Percentiles rank a stretch among this genome's conserved stretches.
Evolutionary conservation across 179 eudicot species (phyloP).

Genomic region (Nepenthes alata): DNA sequence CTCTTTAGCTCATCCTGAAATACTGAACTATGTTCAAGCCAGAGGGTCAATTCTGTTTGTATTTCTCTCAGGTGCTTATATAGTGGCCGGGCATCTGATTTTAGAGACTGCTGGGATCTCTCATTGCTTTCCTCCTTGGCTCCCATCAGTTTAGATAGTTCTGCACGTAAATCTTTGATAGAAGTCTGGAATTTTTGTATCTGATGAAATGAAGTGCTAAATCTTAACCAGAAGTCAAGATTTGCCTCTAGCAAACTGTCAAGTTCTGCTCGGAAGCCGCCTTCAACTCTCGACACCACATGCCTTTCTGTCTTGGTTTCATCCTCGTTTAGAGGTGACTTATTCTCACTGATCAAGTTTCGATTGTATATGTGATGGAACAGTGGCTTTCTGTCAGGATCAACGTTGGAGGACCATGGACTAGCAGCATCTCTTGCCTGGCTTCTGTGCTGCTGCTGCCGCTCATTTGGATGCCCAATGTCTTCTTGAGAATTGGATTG

Average conservation of each 20-base stretch:
- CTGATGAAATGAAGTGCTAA: constrained; percentile 72
- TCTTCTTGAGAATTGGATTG: constrained; percentile 13
- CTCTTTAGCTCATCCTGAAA: constrained; percentile 56
- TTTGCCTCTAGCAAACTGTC: constrained; percentile 63
- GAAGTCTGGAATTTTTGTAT: constrained; percentile 63
- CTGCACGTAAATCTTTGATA: constrained; percentile 50
- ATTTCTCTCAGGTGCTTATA: constrained; percentile 72
- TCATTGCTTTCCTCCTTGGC: constrained; percentile 14
- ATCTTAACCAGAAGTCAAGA: constrained; percentile 83
- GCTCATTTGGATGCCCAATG: background rate
- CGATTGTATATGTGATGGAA: constrained; percentile 31
- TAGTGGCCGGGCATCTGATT: constrained; percentile 53
- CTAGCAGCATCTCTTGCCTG: background rate
- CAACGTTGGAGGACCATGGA: constrained; percentile 7
- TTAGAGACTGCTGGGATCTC: constrained; percentile 10
- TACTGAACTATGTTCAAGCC: constrained; percentile 67
- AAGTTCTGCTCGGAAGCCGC: constrained; percentile 49
- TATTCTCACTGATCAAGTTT: constrained; percentile 5
- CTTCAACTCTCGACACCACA: constrained; percentile 30
- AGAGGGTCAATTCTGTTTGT: constrained; percentile 58
- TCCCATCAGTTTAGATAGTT: constrained; percentile 33
- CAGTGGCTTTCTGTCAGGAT: constrained; percentile 31
- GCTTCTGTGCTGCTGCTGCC: background rate
- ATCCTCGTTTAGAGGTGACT: constrained; percentile 8
- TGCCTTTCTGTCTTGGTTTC: constrained; percentile 9